A percentile compares a stretch with the other conserved stretches of the same genome.
Conservation (phyloP, 2,329 filamentous ascomycete species). For the Pseudogymnoascus sp. region DNA sequence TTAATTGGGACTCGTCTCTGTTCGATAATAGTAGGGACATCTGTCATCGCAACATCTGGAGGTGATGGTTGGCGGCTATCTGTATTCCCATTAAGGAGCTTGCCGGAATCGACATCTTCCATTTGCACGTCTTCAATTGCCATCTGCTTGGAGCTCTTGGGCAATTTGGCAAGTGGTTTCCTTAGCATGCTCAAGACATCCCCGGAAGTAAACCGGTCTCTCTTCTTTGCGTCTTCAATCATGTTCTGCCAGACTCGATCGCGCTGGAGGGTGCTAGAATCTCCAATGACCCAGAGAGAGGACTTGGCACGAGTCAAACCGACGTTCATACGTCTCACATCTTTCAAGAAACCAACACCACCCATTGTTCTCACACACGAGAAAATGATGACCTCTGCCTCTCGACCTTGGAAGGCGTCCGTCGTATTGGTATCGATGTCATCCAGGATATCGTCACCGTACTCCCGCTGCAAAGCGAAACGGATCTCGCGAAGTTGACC, state of each 20-base stretch:
- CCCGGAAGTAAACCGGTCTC: conserved; percentile 70
- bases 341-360: conserved; percentile 97
- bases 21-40: conserved; percentile 5
- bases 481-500: conserved; percentile 80
- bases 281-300: conserved; percentile 92
- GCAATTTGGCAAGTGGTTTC: conserved; percentile 30
- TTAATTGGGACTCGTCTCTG: not conserved
- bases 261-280: conserved; percentile 76
- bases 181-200: conserved; percentile 49
- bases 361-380: conserved; percentile 91
- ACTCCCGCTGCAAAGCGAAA: conserved; percentile 62
- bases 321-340: conserved; percentile 99
- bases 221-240: conserved; percentile 69
- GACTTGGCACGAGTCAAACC: conserved; percentile 94
- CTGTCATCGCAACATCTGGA: not conserved
- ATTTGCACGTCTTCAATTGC: conserved; percentile 3
- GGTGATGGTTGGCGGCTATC: not conserved
- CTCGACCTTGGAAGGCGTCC: conserved; percentile 93
- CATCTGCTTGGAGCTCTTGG: not conserved
- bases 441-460: conserved; percentile 67
- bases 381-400: conserved; percentile 98
- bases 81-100: not conserved
- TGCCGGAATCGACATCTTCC: not conserved
- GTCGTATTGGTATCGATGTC: conserved; percentile 97
- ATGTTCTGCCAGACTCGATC: conserved; percentile 87